Evolutionary conservation across 2,329 filamentous ascomycete genomes (phyloP).

Genomic region (Didymella sp.): DNA sequence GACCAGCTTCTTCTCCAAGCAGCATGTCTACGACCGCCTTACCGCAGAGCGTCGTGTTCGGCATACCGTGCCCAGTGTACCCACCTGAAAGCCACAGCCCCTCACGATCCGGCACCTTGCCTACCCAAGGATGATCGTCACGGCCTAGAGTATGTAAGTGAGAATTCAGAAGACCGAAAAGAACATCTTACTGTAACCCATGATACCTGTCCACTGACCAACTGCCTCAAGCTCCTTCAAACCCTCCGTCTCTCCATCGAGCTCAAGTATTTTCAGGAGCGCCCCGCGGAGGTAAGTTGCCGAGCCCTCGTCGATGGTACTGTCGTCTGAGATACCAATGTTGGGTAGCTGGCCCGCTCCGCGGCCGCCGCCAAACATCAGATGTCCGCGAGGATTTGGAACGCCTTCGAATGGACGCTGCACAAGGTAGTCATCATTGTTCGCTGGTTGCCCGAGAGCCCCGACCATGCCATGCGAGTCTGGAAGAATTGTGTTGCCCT

Average conservation of each 20-base stretch:
- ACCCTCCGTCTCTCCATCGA: slow-evolving; percentile 46
- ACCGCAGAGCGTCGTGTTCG: slow-evolving; percentile 71
- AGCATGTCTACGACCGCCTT: slow-evolving; percentile 69
- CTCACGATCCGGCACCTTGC: slow-evolving; percentile 64
- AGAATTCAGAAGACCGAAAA: background rate
- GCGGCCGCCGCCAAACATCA: slow-evolving; percentile 76
- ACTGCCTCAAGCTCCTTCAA: slow-evolving; percentile 56
- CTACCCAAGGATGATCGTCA: slow-evolving; percentile 75
- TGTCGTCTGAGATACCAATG: slow-evolving; percentile 67
- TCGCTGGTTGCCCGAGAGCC: slow-evolving; percentile 52
- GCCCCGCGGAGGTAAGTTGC: slow-evolving; percentile 62
- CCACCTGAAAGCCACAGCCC: slow-evolving; percentile 70
- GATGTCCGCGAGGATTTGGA: slow-evolving; percentile 57
- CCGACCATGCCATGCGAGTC: slow-evolving; percentile 71
- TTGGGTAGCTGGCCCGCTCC: slow-evolving; percentile 56
- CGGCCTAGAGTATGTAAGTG: slow-evolving; percentile 36
- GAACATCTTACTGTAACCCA: slow-evolving; percentile 64
- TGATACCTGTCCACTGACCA: slow-evolving; percentile 76
- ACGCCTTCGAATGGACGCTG: slow-evolving; percentile 64
- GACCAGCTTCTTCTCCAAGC: slow-evolving; percentile 50
- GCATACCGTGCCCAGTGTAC: slow-evolving; percentile 79
- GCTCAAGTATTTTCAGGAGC: slow-evolving; percentile 47
- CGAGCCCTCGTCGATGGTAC: slow-evolving; percentile 62
- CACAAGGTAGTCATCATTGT: slow-evolving; percentile 74
- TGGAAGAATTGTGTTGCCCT: slow-evolving; percentile 53